Percentiles rank a stretch among this genome's conserved stretches.
These are phyloP conservation scores for Trichosporon sp. DNA, from an alignment of 1,284 basidiomycete genomes.

Conservation along the genomic window DNA sequence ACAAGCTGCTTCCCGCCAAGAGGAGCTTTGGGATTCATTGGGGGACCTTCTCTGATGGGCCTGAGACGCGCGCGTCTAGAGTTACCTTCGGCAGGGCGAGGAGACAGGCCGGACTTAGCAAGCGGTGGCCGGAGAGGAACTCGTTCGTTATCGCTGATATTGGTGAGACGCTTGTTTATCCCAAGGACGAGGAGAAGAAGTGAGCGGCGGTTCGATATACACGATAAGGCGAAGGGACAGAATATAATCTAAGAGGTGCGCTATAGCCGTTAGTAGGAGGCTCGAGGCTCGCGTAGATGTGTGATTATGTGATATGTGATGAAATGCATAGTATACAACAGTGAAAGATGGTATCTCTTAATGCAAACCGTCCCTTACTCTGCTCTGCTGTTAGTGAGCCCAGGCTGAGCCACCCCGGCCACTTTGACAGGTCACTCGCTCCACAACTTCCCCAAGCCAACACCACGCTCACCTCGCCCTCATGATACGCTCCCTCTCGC, in stretches of 20 bases:
- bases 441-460: background rate
- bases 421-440: no score
- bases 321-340: constrained; percentile 2
- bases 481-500: constrained; percentile 5
- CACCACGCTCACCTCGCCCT: background rate
- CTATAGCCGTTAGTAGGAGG: no score
- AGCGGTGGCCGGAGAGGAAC: constrained; percentile 30
- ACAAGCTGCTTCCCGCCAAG: constrained; percentile 29
- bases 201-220: background rate
- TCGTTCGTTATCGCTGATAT: constrained; percentile 43
- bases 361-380: no score
- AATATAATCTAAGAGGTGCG: no score
- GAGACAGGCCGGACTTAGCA: constrained; percentile 25
- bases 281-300: no score
- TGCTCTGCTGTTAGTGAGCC: no score
- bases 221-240: no score
- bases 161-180: constrained; percentile 31
- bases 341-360: no score
- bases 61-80: constrained; percentile 43
- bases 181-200: background rate
- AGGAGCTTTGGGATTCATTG: constrained; percentile 46
- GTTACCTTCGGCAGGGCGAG: constrained; percentile 43
- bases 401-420: no score
- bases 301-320: background rate
- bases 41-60: constrained; percentile 47